Evolutionary conservation across 2,329 filamentous ascomycete species (phyloP).

Genomic region (Ambrosiella xylebori): DNA sequence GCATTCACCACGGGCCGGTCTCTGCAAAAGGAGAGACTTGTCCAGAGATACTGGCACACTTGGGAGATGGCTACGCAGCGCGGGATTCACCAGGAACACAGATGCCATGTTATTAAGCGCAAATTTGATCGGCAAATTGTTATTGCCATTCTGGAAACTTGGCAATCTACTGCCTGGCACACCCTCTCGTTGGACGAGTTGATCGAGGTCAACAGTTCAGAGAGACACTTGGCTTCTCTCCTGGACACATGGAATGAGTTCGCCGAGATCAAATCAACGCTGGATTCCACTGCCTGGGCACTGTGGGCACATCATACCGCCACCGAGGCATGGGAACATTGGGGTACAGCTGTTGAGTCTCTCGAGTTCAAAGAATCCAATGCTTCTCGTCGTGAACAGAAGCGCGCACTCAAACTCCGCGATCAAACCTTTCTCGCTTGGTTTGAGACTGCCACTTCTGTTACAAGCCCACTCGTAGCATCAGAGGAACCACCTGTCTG

Average conservation of each 20-base stretch:
- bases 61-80: slow-evolving; percentile 7
- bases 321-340: slow-evolving; percentile 13
- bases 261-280: neutral
- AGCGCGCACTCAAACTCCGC: slow-evolving; percentile 5
- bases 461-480: neutral
- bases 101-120: slow-evolving; percentile 4
- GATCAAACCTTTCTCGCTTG: slow-evolving; percentile 9
- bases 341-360: slow-evolving; percentile 12
- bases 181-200: slow-evolving; percentile 1
- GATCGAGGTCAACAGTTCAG: slow-evolving; percentile 1
- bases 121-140: slow-evolving; percentile 4
- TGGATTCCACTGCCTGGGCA: slow-evolving; percentile 2
- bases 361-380: slow-evolving; percentile 13
- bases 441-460: slow-evolving; percentile 5
- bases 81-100: neutral
- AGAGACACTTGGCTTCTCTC: neutral
- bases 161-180: neutral
- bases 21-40: slow-evolving; percentile 11
- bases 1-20: slow-evolving; percentile 12
- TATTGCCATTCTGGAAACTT: neutral
- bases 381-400: slow-evolving; percentile 12
- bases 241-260: slow-evolving; percentile 8
- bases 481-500: slow-evolving; percentile 1
- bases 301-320: slow-evolving; percentile 9
- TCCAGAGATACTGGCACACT: slow-evolving; percentile 12